Conservation (phyloP, 2,329 filamentous ascomycete species). For the Paecilomyces sp. region DNA sequence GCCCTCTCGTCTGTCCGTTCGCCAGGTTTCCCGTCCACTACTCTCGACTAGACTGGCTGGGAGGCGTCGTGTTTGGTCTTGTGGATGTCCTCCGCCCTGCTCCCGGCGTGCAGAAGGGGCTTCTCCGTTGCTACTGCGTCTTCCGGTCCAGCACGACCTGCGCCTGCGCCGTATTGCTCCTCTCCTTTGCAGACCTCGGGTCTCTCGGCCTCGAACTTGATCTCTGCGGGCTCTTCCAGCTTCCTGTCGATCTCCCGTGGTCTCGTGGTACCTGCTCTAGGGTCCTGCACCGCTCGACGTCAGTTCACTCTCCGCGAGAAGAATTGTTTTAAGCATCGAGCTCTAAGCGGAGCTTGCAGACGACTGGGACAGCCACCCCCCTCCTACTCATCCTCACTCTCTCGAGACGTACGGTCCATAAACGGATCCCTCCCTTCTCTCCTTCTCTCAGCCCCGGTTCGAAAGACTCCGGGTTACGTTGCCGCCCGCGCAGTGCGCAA, state of each 20-base stretch:
- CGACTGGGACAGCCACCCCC: not conserved
- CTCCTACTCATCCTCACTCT: not conserved
- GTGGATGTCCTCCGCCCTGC: slow-evolving; percentile 30
- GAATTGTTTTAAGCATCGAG: slow-evolving; percentile 2
- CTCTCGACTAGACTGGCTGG: not conserved
- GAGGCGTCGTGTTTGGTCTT: slow-evolving; percentile 4
- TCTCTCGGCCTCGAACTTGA: not conserved
- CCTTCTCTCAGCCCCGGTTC: slow-evolving; percentile 5
- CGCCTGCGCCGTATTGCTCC: slow-evolving; percentile 9
- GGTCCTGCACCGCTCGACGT: not conserved
- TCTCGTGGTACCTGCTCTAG: not conserved
- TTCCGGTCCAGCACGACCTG: slow-evolving; percentile 3
- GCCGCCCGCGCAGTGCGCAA: slow-evolving; percentile 3
- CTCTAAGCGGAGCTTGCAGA: not conserved
- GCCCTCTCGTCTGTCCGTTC: slow-evolving; percentile 5
- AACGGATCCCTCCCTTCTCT: not conserved
- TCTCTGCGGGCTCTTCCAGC: slow-evolving; percentile 3
- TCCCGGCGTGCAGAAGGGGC: slow-evolving; percentile 21
- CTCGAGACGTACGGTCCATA: not conserved
- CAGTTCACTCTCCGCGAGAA: not conserved
- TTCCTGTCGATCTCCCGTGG: not conserved
- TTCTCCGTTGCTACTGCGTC: slow-evolving; percentile 16
- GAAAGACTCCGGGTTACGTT: slow-evolving; percentile 2
- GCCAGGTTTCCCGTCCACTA: not conserved
- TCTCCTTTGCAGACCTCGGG: slow-evolving; percentile 5